phyloP scores from a whole-genome alignment of 164 flowering plant species.

The Berberis vulgaris region DNA sequence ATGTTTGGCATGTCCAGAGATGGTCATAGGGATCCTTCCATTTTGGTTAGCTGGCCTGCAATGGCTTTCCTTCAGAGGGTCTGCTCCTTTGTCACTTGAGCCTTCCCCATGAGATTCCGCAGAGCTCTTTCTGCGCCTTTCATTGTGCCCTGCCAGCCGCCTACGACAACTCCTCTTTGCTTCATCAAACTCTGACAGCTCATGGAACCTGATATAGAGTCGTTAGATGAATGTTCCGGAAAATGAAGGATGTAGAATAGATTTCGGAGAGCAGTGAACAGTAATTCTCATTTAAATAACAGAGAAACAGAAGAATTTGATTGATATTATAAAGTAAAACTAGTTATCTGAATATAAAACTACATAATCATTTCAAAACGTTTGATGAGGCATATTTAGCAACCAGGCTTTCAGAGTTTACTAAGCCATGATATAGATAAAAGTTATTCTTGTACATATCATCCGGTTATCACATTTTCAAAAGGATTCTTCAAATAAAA shows the following conservation, averaged over 20 bases:
- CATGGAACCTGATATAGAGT: constrained; percentile 41
- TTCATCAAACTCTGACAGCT: constrained; percentile 23
- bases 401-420: too few species aligned
- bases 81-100: constrained; percentile 18
- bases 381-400: too few species aligned
- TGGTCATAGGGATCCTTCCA: constrained; percentile 16
- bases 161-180: constrained; percentile 26
- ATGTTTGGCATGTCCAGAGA: constrained; percentile 19
- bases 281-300: too few species aligned
- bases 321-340: too few species aligned
- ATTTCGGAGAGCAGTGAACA: too few species aligned
- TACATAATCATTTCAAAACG: too few species aligned
- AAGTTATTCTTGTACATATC: too few species aligned
- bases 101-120: constrained; percentile 44
- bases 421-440: too few species aligned
- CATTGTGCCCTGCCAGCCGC: constrained; percentile 77
- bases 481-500: too few species aligned
- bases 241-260: not conserved
- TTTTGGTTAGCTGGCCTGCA: constrained; percentile 21
- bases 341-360: too few species aligned
- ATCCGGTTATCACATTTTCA: too few species aligned
- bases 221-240: constrained; percentile 16
- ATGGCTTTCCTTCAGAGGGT: constrained; percentile 22
- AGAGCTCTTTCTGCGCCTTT: constrained; percentile 63
- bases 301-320: too few species aligned